Evolutionary conservation across 192 early-diverging fungal genomes (phyloP), one percentile per base, ranked within the genome.

Genomic region (Phycomyces nitens): DNA sequence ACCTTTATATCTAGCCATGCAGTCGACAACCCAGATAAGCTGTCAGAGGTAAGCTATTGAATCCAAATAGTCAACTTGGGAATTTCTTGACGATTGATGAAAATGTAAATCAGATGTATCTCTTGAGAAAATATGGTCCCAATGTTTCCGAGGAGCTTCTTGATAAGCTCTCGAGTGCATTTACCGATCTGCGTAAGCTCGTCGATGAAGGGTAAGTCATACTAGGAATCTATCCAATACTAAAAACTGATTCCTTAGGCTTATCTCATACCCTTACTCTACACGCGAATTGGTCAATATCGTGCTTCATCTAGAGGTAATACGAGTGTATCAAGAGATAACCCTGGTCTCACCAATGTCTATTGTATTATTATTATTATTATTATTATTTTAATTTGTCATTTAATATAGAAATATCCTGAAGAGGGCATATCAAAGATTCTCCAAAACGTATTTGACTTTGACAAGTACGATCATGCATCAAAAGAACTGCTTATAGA

Each of bases 221-320:
- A 53, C 22, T 7, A 18, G 15, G 9, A 8, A 21, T 53, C 18
- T 21, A 53, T 12, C 14, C 5, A 15, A n/a, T 21, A 51, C 15
- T 22, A 44, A 23, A 12, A 4, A 15, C 10, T n/a, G 16, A n/a
- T 50, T 52, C 14, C 7, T 11, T 18, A 62, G 60, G 12, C 69
- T 90, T 21, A 84, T 93, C 14, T 84, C 80, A 9, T 93, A 93
- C 56, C 91, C 91, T 34, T 93, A 93, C 70, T 93, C 91, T 12
- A 84, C 87, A 16, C 82, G 91, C 61, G 91, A 93, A 64, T 64
- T 93, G 23, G 85, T 93, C 11, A 89, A 91, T 53, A 78, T 93
- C 56, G 89, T 90, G 15, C 77, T 78, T 53, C 91, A 92, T 68
- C 80, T 90, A 79, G 82, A 91, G 69, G 68, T 82, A 60, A 20